Conservation (phyloP, 2,329 filamentous ascomycete genomes). For the Emmonsiellopsis sp. region DNA sequence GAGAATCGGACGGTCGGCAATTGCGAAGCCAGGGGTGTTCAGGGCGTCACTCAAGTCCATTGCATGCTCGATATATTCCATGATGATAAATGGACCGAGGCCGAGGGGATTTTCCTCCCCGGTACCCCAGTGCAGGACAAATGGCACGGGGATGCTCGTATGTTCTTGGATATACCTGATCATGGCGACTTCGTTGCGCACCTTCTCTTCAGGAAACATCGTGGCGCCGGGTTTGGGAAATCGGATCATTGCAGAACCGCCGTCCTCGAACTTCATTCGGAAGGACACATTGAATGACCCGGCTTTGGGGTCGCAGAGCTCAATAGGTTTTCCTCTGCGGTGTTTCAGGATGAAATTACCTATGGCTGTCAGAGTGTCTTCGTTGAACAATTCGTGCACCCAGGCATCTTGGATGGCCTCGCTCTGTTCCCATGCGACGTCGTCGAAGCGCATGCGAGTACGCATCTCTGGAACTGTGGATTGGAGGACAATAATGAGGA, state of each 20-base stretch:
- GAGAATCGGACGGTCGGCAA: slow-evolving; percentile 21
- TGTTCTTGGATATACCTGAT: slow-evolving; percentile 12
- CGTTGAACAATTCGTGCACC: too few relatives aligned
- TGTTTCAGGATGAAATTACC: too few relatives aligned
- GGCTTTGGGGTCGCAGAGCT: slow-evolving; percentile 6
- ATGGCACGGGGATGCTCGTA: slow-evolving; percentile 12
- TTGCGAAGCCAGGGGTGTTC: slow-evolving; percentile 15
- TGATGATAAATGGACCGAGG: slow-evolving; percentile 27
- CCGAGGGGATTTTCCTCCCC: slow-evolving; percentile 12
- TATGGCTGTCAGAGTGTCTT: too few relatives aligned
- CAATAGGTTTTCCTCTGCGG: neutral
- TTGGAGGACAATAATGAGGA: too few relatives aligned
- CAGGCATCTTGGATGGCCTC: too few relatives aligned
- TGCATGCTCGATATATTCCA: slow-evolving; percentile 21
- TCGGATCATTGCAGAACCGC: slow-evolving; percentile 11
- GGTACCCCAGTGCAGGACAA: slow-evolving; percentile 13
- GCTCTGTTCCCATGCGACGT: too few relatives aligned
- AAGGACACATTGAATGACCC: slow-evolving; percentile 17
- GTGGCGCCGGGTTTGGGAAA: slow-evolving; percentile 12
- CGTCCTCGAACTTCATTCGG: slow-evolving; percentile 13
- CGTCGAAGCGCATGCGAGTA: too few relatives aligned
- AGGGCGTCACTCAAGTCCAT: slow-evolving; percentile 16
- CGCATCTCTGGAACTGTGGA: too few relatives aligned
- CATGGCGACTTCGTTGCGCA: slow-evolving; percentile 11
- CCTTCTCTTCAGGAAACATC: slow-evolving; percentile 19